A percentile compares a stretch with the other conserved stretches of the same genome.
These are phyloP conservation scores for Lactifluus pinguis DNA, from an alignment of 768 basidiomycete genomes.

Conservation along the genomic window DNA sequence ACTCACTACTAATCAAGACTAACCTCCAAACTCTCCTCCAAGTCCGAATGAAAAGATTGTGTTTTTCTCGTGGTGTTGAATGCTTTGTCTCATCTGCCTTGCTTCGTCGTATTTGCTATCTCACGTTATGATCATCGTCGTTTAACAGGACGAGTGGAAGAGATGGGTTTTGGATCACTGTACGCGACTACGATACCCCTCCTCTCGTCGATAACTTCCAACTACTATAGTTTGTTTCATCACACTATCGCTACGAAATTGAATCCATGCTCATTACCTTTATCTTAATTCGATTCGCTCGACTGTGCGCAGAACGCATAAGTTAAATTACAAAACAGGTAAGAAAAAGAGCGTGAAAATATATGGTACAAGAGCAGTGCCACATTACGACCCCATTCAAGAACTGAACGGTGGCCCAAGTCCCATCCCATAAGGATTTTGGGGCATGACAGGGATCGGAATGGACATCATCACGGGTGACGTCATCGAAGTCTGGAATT, in stretches of 20 bases:
- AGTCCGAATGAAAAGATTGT: no score
- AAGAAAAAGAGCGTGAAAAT: not conserved
- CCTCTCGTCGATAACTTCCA: not conserved
- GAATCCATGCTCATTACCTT: no score
- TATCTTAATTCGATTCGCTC: not conserved
- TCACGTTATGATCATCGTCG: not conserved
- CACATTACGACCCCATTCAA: not conserved
- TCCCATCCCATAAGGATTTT: constrained; percentile 14
- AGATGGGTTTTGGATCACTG: not conserved
- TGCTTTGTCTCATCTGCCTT: no score
- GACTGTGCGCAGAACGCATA: not conserved
- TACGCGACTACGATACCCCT: no score
- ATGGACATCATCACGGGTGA: constrained; percentile 10
- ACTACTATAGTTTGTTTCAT: not conserved
- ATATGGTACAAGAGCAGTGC: not conserved
- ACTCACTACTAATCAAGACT: no score
- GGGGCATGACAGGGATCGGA: not conserved
- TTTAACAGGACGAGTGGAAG: no score
- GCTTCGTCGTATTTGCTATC: not conserved
- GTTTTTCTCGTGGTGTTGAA: not conserved
- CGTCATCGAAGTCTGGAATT: constrained; percentile 10
- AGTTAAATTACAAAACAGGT: not conserved
- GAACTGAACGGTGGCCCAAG: constrained; percentile 11
- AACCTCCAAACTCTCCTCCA: no score
- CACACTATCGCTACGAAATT: no score